Evolutionary conservation across 2,329 filamentous ascomycete genomes (phyloP).

Genomic region (Rhytidhysteron rufulum): DNA sequence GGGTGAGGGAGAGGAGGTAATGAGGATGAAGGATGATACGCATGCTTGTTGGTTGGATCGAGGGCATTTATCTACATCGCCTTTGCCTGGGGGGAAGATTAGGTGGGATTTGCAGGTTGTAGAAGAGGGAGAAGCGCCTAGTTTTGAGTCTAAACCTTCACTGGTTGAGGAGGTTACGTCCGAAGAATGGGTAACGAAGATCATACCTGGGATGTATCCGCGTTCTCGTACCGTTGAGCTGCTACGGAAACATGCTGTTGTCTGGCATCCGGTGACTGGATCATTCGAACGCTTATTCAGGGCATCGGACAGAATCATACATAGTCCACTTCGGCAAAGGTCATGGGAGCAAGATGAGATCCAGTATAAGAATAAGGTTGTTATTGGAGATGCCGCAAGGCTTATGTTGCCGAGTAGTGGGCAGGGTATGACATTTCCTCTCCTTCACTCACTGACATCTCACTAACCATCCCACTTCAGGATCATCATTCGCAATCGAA

Average conservation of each 20-base stretch:
- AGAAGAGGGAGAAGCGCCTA: background rate
- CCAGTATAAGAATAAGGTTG: background rate
- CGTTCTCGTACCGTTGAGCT: background rate
- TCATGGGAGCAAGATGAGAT: background rate
- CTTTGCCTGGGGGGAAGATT: background rate
- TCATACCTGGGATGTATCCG: background rate
- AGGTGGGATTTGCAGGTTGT: background rate
- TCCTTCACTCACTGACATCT: background rate
- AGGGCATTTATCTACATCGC: conserved; percentile 1
- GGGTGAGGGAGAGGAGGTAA: too few relatives aligned
- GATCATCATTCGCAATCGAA: conserved; percentile 1
- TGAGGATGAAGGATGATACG: background rate
- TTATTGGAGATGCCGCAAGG: conserved; percentile 1
- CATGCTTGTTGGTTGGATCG: background rate
- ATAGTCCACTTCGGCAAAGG: background rate
- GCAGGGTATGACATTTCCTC: background rate
- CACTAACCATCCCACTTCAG: background rate
- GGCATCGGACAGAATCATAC: background rate
- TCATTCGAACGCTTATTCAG: background rate
- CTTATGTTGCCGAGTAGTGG: conserved; percentile 1
- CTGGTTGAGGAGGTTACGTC: too few relatives aligned
- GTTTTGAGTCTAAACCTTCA: background rate
- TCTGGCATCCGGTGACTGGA: background rate
- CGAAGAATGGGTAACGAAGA: background rate
- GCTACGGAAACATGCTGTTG: background rate